Base-by-base conservation (phyloP, 2,329 filamentous ascomycete genomes). In the Cytospora piceae region DNA sequence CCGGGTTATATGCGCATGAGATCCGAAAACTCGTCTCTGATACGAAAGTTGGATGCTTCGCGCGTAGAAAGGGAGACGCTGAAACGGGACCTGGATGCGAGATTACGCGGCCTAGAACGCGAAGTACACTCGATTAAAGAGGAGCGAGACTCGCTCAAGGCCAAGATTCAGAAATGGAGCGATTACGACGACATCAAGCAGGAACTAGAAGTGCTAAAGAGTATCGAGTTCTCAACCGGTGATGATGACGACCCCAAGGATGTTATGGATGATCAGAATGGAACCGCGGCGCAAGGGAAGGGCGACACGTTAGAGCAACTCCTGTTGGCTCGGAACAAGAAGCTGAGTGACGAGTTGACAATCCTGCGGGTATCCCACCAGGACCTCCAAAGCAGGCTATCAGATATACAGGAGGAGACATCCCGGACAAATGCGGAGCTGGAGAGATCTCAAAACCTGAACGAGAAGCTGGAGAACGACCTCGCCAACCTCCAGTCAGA, bases 171-270 rank as follows among this genome's bases (percentile, higher is more conserved):
- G 69, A 96, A 91, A 75, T 96, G 92, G 88, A 87, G 87, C 70
- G 95, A 99, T 76, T 99, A 99, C 75, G 94, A 98, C 39, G 94
- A 98, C 66, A 87, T 99, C 57, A 97, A 95, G 78, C 92, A 96
- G 70, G 96, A 99, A 77, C 84, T 99, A 3, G 94, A 98, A 73
- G 94, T 98, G 68, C 86, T 99, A 67, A 97, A 97, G 85, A 96
- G 94, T 71, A 97, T 99, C 72, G 95, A 99, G 75, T 97, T 99
- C 72, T 92, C 94, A 2, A 94, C 92, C 0, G 94, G 92, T 9
- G 91, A 94, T 68, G 93, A 96, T 67, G 91, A 94, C 56, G 88
- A 90, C 2, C 80, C 58, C 32, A 68, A 64, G 31, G 70, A 72
- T 51, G 42, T 62, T 14, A 66, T 71, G 22, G 74, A 74, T 49